Percentiles rank a stretch among this genome's conserved stretches.
phyloP scores from a whole-genome alignment of 306 rosid species.

The Acacia melanoxylon region DNA sequence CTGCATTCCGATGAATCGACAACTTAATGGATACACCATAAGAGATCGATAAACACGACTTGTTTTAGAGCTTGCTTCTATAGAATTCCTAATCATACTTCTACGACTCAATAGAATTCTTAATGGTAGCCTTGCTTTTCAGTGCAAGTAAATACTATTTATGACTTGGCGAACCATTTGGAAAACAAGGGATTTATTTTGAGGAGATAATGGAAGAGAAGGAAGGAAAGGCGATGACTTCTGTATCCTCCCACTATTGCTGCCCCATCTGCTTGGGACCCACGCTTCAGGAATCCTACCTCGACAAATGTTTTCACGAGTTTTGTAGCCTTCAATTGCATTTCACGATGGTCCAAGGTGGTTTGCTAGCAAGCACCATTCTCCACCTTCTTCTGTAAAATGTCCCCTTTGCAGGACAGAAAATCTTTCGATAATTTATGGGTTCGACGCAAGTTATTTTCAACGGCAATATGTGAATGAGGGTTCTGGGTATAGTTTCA shows the following conservation, averaged over 20 bases:
- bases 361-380: conserved; percentile 53
- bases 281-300: conserved; percentile 62
- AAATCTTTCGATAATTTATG: conserved; percentile 63
- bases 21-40: no score
- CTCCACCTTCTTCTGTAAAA: conserved; percentile 56
- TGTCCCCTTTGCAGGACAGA: conserved; percentile 93
- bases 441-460: not conserved
- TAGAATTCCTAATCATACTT: no score
- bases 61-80: no score
- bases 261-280: conserved; percentile 82
- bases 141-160: no score
- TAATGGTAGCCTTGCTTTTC: no score
- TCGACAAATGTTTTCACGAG: conserved; percentile 71
- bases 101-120: no score
- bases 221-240: not conserved
- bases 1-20: no score
- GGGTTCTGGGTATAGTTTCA: conserved; percentile 47
- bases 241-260: conserved; percentile 26
- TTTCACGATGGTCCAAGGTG: conserved; percentile 84
- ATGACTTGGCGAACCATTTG: no score
- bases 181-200: no score
- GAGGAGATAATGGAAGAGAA: conserved; percentile 29
- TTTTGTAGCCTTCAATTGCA: conserved; percentile 89
- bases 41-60: no score
- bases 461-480: no score